phyloP scores from a whole-genome alignment of 139 green algal genomes.

The Volvox africanus region DNA sequence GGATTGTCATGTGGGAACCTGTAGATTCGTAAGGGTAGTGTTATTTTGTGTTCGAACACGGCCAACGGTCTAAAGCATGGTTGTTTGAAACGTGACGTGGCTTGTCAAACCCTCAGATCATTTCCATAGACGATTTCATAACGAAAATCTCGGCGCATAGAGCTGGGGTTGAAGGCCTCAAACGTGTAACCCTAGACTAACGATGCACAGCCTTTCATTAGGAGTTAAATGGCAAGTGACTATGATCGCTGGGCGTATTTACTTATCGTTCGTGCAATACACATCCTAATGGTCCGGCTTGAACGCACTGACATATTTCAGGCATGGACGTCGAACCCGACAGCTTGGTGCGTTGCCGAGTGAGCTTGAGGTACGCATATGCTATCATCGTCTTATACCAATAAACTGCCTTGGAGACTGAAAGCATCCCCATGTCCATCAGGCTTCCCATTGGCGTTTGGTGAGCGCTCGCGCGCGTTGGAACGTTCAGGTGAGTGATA shows the following conservation, averaged over 20 bases:
- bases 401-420: background rate
- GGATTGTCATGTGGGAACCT: too few relatives aligned
- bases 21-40: too few relatives aligned
- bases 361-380: background rate
- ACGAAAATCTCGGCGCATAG: too few relatives aligned
- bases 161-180: too few relatives aligned
- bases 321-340: background rate
- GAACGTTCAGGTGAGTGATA: background rate
- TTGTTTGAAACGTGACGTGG: background rate
- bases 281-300: too few relatives aligned
- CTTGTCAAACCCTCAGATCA: background rate
- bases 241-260: background rate
- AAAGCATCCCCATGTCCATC: background rate
- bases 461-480: background rate
- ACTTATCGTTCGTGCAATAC: background rate
- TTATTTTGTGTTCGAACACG: too few relatives aligned
- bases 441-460: slow-evolving; percentile 1
- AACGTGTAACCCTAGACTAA: background rate
- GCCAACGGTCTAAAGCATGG: background rate
- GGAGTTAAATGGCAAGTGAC: background rate
- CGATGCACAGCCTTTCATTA: background rate
- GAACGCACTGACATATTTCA: background rate
- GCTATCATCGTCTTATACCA: background rate
- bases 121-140: too few relatives aligned
- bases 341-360: background rate